These are phyloP conservation scores for Colletotrichum sp. DNA, from an alignment of 2,329 filamentous ascomycete genomes.

Conservation along the genomic window DNA sequence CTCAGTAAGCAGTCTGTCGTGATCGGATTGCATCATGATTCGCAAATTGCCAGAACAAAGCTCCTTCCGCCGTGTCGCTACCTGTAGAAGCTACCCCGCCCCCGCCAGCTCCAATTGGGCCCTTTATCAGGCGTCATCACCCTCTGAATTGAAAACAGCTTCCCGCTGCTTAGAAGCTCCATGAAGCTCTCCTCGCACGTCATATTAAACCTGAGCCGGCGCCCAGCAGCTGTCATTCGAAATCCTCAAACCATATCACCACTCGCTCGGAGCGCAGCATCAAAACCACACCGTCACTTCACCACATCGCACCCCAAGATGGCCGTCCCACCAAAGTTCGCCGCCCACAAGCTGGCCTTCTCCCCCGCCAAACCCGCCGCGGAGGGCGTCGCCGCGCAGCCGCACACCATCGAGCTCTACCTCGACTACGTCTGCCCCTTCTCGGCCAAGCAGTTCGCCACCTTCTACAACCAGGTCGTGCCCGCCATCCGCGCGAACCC, in stretches of 20 bases:
- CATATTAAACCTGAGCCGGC: constrained; percentile 8
- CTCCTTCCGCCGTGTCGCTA: neutral
- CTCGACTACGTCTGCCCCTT: constrained; percentile 91
- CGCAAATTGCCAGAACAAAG: neutral
- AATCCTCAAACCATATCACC: neutral
- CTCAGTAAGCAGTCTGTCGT: constrained; percentile 10
- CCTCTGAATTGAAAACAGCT: neutral
- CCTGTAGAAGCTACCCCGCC: constrained; percentile 4
- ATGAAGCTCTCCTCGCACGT: constrained; percentile 13
- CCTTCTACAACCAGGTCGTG: constrained; percentile 69
- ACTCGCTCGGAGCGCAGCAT: neutral
- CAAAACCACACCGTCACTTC: neutral
- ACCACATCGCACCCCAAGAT: constrained; percentile 45
- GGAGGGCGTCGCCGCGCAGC: constrained; percentile 43
- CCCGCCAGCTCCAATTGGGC: constrained; percentile 9
- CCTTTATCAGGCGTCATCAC: neutral
- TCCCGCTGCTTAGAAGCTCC: neutral
- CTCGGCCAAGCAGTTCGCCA: constrained; percentile 75
- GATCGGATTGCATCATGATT: constrained; percentile 17
- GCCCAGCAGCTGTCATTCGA: neutral
- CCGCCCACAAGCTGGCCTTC: constrained; percentile 70
- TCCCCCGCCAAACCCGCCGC: constrained; percentile 35
- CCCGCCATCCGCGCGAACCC: constrained; percentile 69
- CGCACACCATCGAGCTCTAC: constrained; percentile 69
- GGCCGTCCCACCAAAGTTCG: constrained; percentile 80